These are phyloP conservation scores for Epichloe sibirici DNA, from an alignment of 2,329 filamentous ascomycete genomes.

Conservation along the genomic window DNA sequence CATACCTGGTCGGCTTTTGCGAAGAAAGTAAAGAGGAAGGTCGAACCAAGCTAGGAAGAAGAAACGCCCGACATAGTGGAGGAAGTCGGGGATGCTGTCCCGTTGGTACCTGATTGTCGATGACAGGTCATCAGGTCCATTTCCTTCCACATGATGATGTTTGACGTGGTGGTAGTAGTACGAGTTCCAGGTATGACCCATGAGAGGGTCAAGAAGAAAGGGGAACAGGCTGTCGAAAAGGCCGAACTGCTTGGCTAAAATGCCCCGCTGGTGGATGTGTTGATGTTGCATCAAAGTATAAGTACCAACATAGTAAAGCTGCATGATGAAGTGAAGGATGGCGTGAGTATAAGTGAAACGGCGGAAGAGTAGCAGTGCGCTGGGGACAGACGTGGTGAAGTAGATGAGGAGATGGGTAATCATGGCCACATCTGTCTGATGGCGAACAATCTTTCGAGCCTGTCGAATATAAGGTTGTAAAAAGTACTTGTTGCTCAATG, in stretches of 20 bases:
- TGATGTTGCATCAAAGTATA: slow-evolving; percentile 79
- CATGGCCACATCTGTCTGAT: slow-evolving; percentile 64
- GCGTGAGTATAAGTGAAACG: slow-evolving; percentile 58
- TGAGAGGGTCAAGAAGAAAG: slow-evolving; percentile 61
- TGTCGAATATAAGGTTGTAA: slow-evolving; percentile 47
- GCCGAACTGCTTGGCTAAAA: slow-evolving; percentile 43
- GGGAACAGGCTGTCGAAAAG: slow-evolving; percentile 55
- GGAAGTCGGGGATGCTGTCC: slow-evolving; percentile 52
- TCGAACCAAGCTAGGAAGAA: slow-evolving; percentile 64
- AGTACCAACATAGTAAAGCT: slow-evolving; percentile 55
- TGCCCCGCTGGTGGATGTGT: slow-evolving; percentile 66
- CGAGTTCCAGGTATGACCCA: slow-evolving; percentile 76
- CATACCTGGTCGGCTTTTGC: slow-evolving; percentile 43
- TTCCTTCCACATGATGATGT: slow-evolving; percentile 73
- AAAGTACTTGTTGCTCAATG: slow-evolving; percentile 33
- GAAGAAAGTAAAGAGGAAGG: slow-evolving; percentile 59
- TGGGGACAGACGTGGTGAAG: slow-evolving; percentile 56
- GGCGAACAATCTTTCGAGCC: slow-evolving; percentile 45
- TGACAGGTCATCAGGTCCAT: slow-evolving; percentile 64
- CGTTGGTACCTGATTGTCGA: slow-evolving; percentile 68
- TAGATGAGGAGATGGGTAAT: slow-evolving; percentile 66
- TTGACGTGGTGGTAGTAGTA: slow-evolving; percentile 83
- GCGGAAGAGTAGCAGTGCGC: slow-evolving; percentile 51
- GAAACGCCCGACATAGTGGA: slow-evolving; percentile 63
- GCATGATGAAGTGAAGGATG: slow-evolving; percentile 51